phyloP scores from a whole-genome alignment of 148 eudicot genomes.

The Arbutus unedo region DNA sequence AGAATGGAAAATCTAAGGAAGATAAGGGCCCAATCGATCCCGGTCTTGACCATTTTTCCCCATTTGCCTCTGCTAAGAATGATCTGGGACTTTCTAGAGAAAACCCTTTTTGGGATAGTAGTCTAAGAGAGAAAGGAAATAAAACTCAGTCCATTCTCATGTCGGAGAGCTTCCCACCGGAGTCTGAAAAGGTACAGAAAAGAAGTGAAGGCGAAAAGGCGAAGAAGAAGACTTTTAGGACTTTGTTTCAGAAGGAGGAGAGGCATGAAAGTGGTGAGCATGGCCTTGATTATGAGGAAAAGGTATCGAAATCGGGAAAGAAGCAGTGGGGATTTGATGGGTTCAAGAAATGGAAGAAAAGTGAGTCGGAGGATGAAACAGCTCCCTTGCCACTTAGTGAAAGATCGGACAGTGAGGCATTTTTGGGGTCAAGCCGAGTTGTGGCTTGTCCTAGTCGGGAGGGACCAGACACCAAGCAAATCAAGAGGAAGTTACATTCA shows the following conservation, averaged over 20 bases:
- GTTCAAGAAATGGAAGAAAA: slow-evolving; percentile 67
- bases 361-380: slow-evolving; percentile 57
- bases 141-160: slow-evolving; percentile 48
- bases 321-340: slow-evolving; percentile 70
- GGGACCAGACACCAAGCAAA: slow-evolving; percentile 47
- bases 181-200: slow-evolving; percentile 26
- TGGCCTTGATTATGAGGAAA: slow-evolving; percentile 26
- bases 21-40: slow-evolving; percentile 42
- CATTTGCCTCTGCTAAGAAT: slow-evolving; percentile 1
- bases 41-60: slow-evolving; percentile 19
- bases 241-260: slow-evolving; percentile 32
- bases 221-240: slow-evolving; percentile 41
- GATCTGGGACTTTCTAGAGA: slow-evolving; percentile 42
- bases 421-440: slow-evolving; percentile 18
- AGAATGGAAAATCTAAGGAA: slow-evolving; percentile 33
- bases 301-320: slow-evolving; percentile 32
- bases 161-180: slow-evolving; percentile 42
- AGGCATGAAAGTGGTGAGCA: slow-evolving; percentile 9
- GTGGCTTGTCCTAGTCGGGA: slow-evolving; percentile 30
- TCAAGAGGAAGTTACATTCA: slow-evolving; percentile 53
- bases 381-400: slow-evolving; percentile 47
- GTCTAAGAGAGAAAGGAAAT: slow-evolving; percentile 25
- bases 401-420: slow-evolving; percentile 38
- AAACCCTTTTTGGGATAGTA: slow-evolving; percentile 55
- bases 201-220: slow-evolving; percentile 26